These are phyloP conservation scores for Arthroderma uncinatum DNA, from an alignment of 2,329 filamentous ascomycete species.

Conservation along the genomic window DNA sequence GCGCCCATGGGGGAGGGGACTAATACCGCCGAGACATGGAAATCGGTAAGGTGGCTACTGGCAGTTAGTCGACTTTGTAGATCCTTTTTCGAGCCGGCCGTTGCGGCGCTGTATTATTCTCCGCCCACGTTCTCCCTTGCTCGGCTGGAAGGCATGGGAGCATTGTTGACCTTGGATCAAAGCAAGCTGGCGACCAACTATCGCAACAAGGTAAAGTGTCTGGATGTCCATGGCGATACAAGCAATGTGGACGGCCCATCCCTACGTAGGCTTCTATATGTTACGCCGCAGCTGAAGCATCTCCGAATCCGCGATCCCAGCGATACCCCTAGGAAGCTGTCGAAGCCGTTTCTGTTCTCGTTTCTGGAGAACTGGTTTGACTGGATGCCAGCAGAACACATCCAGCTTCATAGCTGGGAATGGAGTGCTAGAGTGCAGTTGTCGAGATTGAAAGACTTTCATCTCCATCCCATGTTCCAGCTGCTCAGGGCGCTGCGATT, in stretches of 20 bases:
- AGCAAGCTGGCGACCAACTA: slow-evolving; percentile 50
- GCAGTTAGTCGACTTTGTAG: slow-evolving; percentile 52
- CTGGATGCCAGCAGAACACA: slow-evolving; percentile 44
- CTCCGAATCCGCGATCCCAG: slow-evolving; percentile 58
- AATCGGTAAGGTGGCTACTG: slow-evolving; percentile 48
- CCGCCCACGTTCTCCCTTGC: slow-evolving; percentile 51
- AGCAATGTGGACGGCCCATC: slow-evolving; percentile 36
- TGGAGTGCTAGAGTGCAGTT: slow-evolving; percentile 45
- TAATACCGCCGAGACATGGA: slow-evolving; percentile 40
- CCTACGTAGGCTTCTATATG: slow-evolving; percentile 50
- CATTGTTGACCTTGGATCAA: slow-evolving; percentile 46
- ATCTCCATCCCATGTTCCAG: slow-evolving; percentile 47
- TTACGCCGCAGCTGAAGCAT: slow-evolving; percentile 55
- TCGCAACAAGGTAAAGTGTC: slow-evolving; percentile 55
- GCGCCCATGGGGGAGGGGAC: slow-evolving; percentile 31
- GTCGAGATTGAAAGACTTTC: slow-evolving; percentile 42
- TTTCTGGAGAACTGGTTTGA: slow-evolving; percentile 43
- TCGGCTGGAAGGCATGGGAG: slow-evolving; percentile 38
- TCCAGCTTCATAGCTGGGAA: slow-evolving; percentile 41
- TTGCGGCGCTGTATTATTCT: slow-evolving; percentile 59
- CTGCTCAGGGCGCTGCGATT: slow-evolving; percentile 27
- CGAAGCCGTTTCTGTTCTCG: slow-evolving; percentile 1
- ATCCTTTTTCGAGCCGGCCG: slow-evolving; percentile 58
- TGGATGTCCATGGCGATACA: slow-evolving; percentile 57
- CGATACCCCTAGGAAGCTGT: background rate